These are phyloP conservation scores for Penicillium palitans DNA, from an alignment of 2,329 filamentous ascomycete genomes.

Conservation along the genomic window DNA sequence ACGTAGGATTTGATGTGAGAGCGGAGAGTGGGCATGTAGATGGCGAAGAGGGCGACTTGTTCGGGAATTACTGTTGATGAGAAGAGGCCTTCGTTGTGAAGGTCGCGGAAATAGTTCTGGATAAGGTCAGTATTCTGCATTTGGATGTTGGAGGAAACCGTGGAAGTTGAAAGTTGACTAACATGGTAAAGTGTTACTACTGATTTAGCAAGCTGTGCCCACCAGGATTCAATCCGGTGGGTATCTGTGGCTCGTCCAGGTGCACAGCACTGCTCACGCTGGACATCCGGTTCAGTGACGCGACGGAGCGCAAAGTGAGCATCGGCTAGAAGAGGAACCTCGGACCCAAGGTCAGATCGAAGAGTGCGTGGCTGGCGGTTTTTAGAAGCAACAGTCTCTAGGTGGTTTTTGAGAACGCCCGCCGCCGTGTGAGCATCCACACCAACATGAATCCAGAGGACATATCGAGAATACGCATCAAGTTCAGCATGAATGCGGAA, in stretches of 20 bases:
- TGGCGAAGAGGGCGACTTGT: slow-evolving; percentile 11
- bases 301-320: slow-evolving; percentile 11
- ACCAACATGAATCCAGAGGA: slow-evolving; percentile 24
- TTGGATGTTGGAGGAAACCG: no score
- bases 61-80: slow-evolving; percentile 7
- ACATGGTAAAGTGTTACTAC: slow-evolving; percentile 8
- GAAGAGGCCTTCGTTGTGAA: slow-evolving; percentile 9
- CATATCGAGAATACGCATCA: slow-evolving; percentile 23
- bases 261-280: slow-evolving; percentile 8
- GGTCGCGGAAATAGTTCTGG: slow-evolving; percentile 14
- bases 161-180: not conserved
- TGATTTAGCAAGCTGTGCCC: slow-evolving; percentile 11
- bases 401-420: slow-evolving; percentile 21
- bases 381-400: slow-evolving; percentile 8
- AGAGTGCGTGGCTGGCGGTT: slow-evolving; percentile 13
- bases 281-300: slow-evolving; percentile 2
- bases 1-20: slow-evolving; percentile 11
- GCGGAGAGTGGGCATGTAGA: slow-evolving; percentile 14
- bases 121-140: not conserved
- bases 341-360: slow-evolving; percentile 11
- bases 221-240: slow-evolving; percentile 20
- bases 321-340: slow-evolving; percentile 10
- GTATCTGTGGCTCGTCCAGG: slow-evolving; percentile 12
- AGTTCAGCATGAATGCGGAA: slow-evolving; percentile 27
- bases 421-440: slow-evolving; percentile 15